Percentiles rank a stretch among this genome's conserved stretches.
Evolutionary conservation across 306 rosid species (phyloP).

Genomic region (Rubus idaeus): DNA sequence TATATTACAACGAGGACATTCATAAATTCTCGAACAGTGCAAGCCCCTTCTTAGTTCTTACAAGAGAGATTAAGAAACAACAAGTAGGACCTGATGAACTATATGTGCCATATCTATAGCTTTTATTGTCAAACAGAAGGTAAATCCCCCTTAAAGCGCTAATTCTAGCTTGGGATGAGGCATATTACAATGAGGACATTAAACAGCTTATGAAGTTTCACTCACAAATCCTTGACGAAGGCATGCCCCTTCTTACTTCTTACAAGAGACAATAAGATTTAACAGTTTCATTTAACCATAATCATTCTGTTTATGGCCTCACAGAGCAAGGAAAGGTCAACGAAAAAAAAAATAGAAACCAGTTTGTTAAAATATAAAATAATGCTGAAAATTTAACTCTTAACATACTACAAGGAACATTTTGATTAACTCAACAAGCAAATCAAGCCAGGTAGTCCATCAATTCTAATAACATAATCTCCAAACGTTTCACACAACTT

Average conservation of each 20-base stretch:
- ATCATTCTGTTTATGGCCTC: neutral
- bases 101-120: neutral
- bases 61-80: neutral
- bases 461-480: neutral
- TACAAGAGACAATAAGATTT: neutral
- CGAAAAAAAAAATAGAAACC: neutral
- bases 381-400: neutral
- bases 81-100: neutral
- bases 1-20: neutral
- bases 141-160: neutral
- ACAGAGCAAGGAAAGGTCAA: neutral
- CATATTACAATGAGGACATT: neutral
- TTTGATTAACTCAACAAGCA: neutral
- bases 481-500: neutral
- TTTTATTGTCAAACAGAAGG: neutral
- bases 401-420: neutral
- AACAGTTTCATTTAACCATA: neutral
- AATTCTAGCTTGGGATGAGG: neutral
- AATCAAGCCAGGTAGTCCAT: neutral
- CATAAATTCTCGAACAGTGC: neutral
- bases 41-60: neutral
- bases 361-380: neutral
- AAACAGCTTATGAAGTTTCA: neutral
- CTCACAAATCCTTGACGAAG: neutral
- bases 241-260: neutral